Percentiles rank a stretch among this genome's conserved stretches.
These are phyloP conservation scores for Didymella pomorum DNA, from an alignment of 2,329 filamentous ascomycete species.

Conservation along the genomic window DNA sequence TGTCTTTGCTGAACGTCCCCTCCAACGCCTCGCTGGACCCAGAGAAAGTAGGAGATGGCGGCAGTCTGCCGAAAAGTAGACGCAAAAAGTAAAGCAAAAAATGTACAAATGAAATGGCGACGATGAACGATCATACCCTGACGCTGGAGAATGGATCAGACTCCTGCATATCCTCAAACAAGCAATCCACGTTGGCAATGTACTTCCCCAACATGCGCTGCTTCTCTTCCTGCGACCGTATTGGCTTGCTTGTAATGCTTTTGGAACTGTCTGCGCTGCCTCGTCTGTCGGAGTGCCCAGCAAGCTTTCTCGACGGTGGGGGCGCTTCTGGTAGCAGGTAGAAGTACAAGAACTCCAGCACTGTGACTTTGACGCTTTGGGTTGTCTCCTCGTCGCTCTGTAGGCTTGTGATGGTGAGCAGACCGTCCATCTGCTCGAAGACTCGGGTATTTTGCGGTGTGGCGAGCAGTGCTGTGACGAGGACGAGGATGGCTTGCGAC, in stretches of 20 bases:
- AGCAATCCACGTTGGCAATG: slow-evolving; percentile 78
- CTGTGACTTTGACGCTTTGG: slow-evolving; percentile 89
- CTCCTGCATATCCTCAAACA: slow-evolving; percentile 83
- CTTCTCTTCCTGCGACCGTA: slow-evolving; percentile 80
- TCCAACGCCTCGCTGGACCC: slow-evolving; percentile 39
- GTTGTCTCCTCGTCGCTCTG: slow-evolving; percentile 89
- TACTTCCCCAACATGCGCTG: slow-evolving; percentile 79
- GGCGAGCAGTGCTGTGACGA: slow-evolving; percentile 88
- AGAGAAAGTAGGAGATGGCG: slow-evolving; percentile 23
- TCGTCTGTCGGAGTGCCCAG: slow-evolving; percentile 44
- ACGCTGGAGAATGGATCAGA: slow-evolving; percentile 66
- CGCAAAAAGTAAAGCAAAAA: slow-evolving; percentile 24
- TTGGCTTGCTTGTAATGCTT: slow-evolving; percentile 42
- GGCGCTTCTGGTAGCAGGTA: slow-evolving; percentile 94
- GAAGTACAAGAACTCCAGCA: slow-evolving; percentile 98
- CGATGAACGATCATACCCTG: slow-evolving; percentile 15
- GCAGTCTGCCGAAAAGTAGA: slow-evolving; percentile 19
- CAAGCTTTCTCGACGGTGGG: slow-evolving; percentile 50
- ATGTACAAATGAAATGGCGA: slow-evolving; percentile 27
- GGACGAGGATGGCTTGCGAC: slow-evolving; percentile 85
- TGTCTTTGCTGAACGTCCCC: slow-evolving; percentile 24
- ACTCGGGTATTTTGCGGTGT: slow-evolving; percentile 87
- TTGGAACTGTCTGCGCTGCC: slow-evolving; percentile 42
- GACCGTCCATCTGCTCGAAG: slow-evolving; percentile 90
- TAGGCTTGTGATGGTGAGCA: slow-evolving; percentile 88